Conservation (phyloP, 2,329 filamentous ascomycete genomes). For the Fusarium sp. region DNA sequence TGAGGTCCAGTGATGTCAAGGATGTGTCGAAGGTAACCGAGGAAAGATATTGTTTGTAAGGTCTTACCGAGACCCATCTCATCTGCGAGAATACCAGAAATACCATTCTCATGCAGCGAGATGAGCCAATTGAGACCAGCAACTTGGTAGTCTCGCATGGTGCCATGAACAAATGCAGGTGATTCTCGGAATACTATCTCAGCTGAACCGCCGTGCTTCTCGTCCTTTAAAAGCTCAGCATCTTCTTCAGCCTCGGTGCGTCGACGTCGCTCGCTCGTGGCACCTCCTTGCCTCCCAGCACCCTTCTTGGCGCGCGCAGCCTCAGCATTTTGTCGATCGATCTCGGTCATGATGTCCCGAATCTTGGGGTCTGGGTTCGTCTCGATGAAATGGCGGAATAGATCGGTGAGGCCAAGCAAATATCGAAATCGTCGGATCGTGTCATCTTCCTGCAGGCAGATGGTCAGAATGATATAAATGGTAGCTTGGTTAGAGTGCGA, state of each 20-base stretch:
- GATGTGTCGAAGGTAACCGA: slow-evolving; percentile 93
- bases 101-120: slow-evolving; percentile 97
- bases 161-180: slow-evolving; percentile 86
- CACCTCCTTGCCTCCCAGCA: slow-evolving; percentile 84
- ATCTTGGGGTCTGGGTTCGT: slow-evolving; percentile 96
- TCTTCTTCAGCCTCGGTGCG: slow-evolving; percentile 98
- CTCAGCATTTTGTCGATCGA: slow-evolving; percentile 91
- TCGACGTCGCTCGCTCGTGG: slow-evolving; percentile 80
- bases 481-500: slow-evolving; percentile 10
- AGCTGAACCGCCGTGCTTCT: slow-evolving; percentile 86
- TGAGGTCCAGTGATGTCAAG: slow-evolving; percentile 92
- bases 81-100: slow-evolving; percentile 96
- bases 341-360: slow-evolving; percentile 92
- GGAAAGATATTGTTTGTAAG: slow-evolving; percentile 94
- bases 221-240: slow-evolving; percentile 86
- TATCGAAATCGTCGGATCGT: slow-evolving; percentile 95
- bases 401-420: slow-evolving; percentile 91
- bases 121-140: slow-evolving; percentile 98
- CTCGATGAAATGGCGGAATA: slow-evolving; percentile 99
- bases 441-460: slow-evolving; percentile 81
- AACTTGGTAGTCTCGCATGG: slow-evolving; percentile 97
- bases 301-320: slow-evolving; percentile 78
- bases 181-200: slow-evolving; percentile 95
- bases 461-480: slow-evolving; percentile 15
- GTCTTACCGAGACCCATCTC: slow-evolving; percentile 99